phyloP scores from a whole-genome alignment of 371 early-diverging fungal species.

The Apophysomyces ossiformis region DNA sequence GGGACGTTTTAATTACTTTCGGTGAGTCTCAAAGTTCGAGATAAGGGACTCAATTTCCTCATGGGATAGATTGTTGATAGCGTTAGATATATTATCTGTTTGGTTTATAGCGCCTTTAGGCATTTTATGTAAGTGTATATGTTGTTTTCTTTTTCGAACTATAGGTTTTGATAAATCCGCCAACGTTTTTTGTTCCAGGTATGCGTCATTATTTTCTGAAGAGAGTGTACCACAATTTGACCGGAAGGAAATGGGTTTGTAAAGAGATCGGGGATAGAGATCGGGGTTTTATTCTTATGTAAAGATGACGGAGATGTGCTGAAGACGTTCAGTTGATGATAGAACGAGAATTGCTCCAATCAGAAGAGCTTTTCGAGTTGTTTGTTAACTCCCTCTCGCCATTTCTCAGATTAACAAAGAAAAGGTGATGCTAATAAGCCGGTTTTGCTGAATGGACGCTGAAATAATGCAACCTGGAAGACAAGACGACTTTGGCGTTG shows the following conservation, averaged over 20 bases:
- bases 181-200: no score
- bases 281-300: not conserved
- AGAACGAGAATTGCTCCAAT: slow-evolving; percentile 12
- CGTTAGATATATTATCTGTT: no score
- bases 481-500: slow-evolving; percentile 43
- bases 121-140: no score
- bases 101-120: no score
- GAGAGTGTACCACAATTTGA: not conserved
- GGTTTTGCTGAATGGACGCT: slow-evolving; percentile 46
- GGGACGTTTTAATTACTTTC: no score
- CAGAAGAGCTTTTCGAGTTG: slow-evolving; percentile 22
- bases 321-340: slow-evolving; percentile 9
- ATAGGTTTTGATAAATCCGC: no score
- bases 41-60: no score
- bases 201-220: no score
- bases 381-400: slow-evolving; percentile 38
- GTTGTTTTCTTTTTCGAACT: no score
- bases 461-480: slow-evolving; percentile 44
- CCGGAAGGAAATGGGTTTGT: not conserved
- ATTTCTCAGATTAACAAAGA: slow-evolving; percentile 11
- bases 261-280: not conserved
- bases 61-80: no score
- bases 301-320: slow-evolving; percentile 7
- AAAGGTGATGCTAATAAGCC: slow-evolving; percentile 38
- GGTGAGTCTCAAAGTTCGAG: no score